Conservation (phyloP, 2,329 filamentous ascomycete species). For the Anthostomella pinea region DNA sequence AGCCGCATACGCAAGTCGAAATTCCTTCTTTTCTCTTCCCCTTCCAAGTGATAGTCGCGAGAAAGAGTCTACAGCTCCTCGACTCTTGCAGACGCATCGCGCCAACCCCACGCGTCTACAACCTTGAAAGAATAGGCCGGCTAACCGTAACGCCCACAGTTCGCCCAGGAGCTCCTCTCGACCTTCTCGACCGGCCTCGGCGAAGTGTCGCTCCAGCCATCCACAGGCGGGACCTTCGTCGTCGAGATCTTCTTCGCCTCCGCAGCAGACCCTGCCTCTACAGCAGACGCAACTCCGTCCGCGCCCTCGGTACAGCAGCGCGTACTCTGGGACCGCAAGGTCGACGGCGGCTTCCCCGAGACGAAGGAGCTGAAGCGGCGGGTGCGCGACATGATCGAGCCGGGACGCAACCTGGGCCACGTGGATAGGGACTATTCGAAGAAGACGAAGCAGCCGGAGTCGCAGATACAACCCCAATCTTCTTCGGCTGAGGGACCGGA, state of each 20-base stretch:
- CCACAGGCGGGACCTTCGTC: conserved; percentile 79
- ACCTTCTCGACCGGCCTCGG: conserved; percentile 83
- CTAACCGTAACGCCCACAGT: conserved; percentile 58
- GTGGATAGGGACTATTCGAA: conserved; percentile 56
- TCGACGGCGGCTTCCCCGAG: conserved; percentile 87
- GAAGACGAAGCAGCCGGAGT: conserved; percentile 6
- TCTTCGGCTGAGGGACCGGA: too few relatives aligned
- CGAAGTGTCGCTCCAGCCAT: conserved; percentile 82
- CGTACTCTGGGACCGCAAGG: conserved; percentile 83
- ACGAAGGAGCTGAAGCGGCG: conserved; percentile 86
- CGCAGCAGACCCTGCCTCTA: conserved; percentile 8
- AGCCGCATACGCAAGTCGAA: conserved; percentile 70
- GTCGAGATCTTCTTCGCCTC: conserved; percentile 58
- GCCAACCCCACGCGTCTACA: too few relatives aligned
- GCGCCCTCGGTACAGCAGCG: conserved; percentile 40
- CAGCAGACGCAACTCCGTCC: conserved; percentile 18
- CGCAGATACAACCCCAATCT: conserved; percentile 5
- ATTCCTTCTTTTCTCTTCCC: too few relatives aligned
- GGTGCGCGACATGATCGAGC: conserved; percentile 79
- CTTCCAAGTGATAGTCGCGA: too few relatives aligned
- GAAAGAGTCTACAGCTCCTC: too few relatives aligned
- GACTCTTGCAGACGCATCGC: too few relatives aligned
- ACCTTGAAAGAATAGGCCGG: too few relatives aligned
- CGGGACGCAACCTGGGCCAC: conserved; percentile 75
- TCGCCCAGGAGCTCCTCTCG: conserved; percentile 89